phyloP scores from a whole-genome alignment of 2,329 filamentous ascomycete genomes.

The Exophiala sp. region DNA sequence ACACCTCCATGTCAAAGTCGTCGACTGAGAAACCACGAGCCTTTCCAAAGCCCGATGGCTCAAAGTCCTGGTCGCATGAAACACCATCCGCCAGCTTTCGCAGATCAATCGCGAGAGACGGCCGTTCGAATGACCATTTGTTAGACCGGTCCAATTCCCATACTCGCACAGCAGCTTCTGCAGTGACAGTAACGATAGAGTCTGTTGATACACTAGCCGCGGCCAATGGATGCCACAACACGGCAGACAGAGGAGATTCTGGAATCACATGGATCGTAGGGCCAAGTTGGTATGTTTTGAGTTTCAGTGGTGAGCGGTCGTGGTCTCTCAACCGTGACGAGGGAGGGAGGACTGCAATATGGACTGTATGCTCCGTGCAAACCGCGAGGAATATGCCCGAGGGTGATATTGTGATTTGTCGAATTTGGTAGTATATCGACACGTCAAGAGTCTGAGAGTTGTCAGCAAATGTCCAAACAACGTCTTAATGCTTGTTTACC shows the following conservation, averaged over 20 bases:
- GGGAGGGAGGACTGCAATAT: conserved; percentile 80
- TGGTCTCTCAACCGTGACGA: conserved; percentile 65
- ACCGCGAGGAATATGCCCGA: conserved; percentile 73
- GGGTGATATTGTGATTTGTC: conserved; percentile 78
- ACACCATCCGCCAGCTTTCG: conserved; percentile 82
- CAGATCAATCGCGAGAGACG: conserved; percentile 77
- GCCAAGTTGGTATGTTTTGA: conserved; percentile 86
- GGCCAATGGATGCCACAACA: conserved; percentile 87
- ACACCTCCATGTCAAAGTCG: conserved; percentile 87
- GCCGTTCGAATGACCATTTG: conserved; percentile 78
- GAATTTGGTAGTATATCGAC: conserved; percentile 73
- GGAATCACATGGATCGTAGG: conserved; percentile 87
- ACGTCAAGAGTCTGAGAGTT: conserved; percentile 58
- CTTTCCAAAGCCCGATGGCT: conserved; percentile 65
- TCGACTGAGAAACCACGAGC: conserved; percentile 84
- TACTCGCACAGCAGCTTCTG: conserved; percentile 77
- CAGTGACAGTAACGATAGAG: conserved; percentile 80
- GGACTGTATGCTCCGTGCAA: conserved; percentile 77
- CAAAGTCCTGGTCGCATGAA: conserved; percentile 74
- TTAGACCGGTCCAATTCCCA: conserved; percentile 86
- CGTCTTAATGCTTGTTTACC: conserved; percentile 35
- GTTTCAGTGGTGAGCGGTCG: conserved; percentile 63
- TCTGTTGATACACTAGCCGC: conserved; percentile 59
- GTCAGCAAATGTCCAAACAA: conserved; percentile 24
- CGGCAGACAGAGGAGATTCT: conserved; percentile 70